Evolutionary conservation across 345 rosid genomes (phyloP), one percentile per base, ranked within the genome.

Genomic region (Abelmoschus esculentus): DNA sequence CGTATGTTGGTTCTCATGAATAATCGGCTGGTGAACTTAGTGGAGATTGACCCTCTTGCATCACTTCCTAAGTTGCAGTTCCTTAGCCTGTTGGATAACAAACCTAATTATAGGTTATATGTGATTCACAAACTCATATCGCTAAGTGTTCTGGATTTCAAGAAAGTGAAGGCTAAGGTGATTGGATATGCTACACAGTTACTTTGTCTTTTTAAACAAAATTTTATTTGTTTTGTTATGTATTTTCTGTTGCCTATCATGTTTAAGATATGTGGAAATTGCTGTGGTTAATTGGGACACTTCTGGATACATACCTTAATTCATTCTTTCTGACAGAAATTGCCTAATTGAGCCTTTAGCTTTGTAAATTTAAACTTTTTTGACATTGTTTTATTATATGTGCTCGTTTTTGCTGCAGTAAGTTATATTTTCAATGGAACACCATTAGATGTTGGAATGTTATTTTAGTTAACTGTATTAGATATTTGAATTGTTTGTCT

Each of bases 1-100:
- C 99, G 90, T 83, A 72, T 96, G 1, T 82, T 96, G 76, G 83
- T 96, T 74, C 92, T 96, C 65, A 92, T 97, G 46, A 96, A 96
- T 76, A 96, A 96, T 75, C 84, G 99, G 85, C 92, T 96, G 72
- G 99, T 96, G 79, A 96, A 96, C 86, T 83, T n/a, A n/a, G n/a
- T n/a, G n/a, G n/a, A n/a, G n/a, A n/a, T n/a, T n/a, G n/a, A n/a
- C n/a, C n/a, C n/a, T 96, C 89, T 96, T 50, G 77, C 89, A 46
- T 92, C 99, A 42, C 81, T 96, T 38, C 85, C 89, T 14, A 90
- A 87, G 85, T 89, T 96, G 80, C 97, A 85, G 76, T 85, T 85
- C 81, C 97, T 96, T 65, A 89, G 92, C 76, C 84, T 96, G 22
- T 80, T 96, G 89, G 98, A 96, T 79, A 96, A 92, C 70, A 96